Percentiles rank a stretch among this genome's conserved stretches.
These are phyloP conservation scores for Penicillium thymicola DNA, from an alignment of 2,329 filamentous ascomycete species.

Conservation along the genomic window DNA sequence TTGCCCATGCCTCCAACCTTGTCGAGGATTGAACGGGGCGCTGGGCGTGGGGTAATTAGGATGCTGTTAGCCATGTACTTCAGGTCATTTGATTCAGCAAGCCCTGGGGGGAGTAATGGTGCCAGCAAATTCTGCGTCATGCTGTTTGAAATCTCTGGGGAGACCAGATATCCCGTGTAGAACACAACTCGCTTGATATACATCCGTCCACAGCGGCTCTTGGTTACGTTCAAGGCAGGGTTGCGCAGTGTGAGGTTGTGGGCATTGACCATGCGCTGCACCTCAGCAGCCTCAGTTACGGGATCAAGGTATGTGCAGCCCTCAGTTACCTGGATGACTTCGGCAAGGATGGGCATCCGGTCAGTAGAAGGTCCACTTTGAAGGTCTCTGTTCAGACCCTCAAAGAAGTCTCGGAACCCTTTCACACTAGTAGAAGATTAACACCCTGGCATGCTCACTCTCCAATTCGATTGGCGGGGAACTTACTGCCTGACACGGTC, in stretches of 20 bases:
- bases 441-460: background rate
- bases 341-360: constrained; percentile 65
- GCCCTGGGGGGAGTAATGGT: constrained; percentile 60
- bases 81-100: constrained; percentile 64
- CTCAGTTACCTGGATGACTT: constrained; percentile 85
- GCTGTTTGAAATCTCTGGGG: constrained; percentile 65
- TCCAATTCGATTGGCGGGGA: background rate
- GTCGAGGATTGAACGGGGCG: constrained; percentile 67
- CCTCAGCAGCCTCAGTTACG: constrained; percentile 72
- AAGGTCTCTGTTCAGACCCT: constrained; percentile 66
- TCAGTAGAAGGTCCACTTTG: constrained; percentile 46
- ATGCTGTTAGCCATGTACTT: constrained; percentile 86
- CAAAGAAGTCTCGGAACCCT: constrained; percentile 81
- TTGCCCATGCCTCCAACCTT: constrained; percentile 85
- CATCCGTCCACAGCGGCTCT: constrained; percentile 50
- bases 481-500: constrained; percentile 59
- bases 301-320: constrained; percentile 70
- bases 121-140: constrained; percentile 60
- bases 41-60: constrained; percentile 77
- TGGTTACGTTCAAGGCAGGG: constrained; percentile 34
- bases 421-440: constrained; percentile 54
- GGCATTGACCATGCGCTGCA: constrained; percentile 83
- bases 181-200: constrained; percentile 82
- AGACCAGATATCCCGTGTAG: constrained; percentile 89
- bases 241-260: constrained; percentile 61